Evolutionary conservation across 2,329 filamentous ascomycete genomes (phyloP), one percentile per base, ranked within the genome.

Genomic region (Penicillium sclerotiorum): DNA sequence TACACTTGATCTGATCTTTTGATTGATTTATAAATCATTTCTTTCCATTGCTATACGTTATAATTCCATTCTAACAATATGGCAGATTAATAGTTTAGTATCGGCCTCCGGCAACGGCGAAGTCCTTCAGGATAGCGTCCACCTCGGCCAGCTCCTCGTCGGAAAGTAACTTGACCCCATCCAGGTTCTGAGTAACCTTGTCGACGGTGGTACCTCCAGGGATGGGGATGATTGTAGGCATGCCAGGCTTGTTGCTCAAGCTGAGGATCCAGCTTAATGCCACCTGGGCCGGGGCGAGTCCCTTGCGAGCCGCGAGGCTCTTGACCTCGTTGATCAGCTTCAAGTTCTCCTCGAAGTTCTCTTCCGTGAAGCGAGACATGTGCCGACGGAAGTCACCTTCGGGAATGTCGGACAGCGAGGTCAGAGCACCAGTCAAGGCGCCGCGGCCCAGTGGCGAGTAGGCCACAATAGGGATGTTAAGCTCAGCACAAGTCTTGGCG

Each of bases 361-460:
- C 78, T 2, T 74, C 73, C 50, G 78, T 72, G 67, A 81, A 84
- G 15, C 78, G 74, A 2, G 79, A 75, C 43, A 77, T 51, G 5
- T 47, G 41, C 11, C 61, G 66, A 13, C 78, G 73, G 45, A 77
- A 57, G 50, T 81, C 78, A 35, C 69, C 73, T 36, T 76, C 68
- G 0, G 74, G 75, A 33, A 82, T 68, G 49, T 82, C 79, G 4
- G 73, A 61, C 2, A 64, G 39, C 8, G 65, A 76, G 49, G 69
- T 76, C 60, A 81, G 71, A 39, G 77, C 64, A 8, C 79, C 79
- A 0, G 78, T 76, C 45, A 83, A 59, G 53, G 83, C 80, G 1
- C 84, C 84, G 7, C 78, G 72, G 18, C 81, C 79, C 1, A 86
- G 73, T 2, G 84, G 83, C 40, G 79, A 81, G 70, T 86, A 85